phyloP scores from a whole-genome alignment of 306 rosid genomes.

The Abrus precatorius region DNA sequence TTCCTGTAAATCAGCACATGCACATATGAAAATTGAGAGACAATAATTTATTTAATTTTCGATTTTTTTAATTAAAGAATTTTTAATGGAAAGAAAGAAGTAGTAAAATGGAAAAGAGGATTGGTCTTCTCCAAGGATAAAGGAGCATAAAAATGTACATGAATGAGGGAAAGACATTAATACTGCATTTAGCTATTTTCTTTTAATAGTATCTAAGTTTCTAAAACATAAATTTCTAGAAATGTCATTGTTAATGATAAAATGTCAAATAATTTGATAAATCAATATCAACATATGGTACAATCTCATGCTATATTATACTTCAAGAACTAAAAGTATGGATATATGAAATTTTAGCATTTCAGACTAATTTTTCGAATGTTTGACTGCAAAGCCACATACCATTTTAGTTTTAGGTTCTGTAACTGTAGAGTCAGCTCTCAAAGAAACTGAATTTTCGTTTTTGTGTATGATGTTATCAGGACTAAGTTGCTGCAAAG shows the following conservation, averaged over 20 bases:
- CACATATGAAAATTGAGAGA: conserved; percentile 34
- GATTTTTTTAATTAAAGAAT: background rate
- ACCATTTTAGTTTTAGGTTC: conserved; percentile 64
- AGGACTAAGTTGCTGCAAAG: conserved; percentile 59
- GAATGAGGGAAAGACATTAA: conserved; percentile 33
- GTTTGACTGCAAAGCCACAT: conserved; percentile 42
- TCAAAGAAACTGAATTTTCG: conserved; percentile 53
- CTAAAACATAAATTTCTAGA: conserved; percentile 19
- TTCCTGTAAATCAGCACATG: conserved; percentile 61
- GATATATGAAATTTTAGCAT: conserved; percentile 35
- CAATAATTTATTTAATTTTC: background rate
- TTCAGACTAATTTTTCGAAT: conserved; percentile 34
- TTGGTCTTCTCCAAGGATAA: conserved; percentile 28
- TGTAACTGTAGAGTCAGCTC: conserved; percentile 48
- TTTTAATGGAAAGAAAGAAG: conserved; percentile 38
- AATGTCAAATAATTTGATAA: conserved; percentile 20
- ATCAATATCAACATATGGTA: conserved; percentile 16
- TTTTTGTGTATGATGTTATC: conserved; percentile 51
- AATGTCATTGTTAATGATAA: conserved; percentile 13
- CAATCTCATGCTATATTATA: conserved; percentile 16
- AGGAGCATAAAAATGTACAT: conserved; percentile 42
- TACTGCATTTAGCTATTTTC: conserved; percentile 8
- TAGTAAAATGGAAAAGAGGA: conserved; percentile 22
- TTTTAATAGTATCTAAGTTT: conserved; percentile 17
- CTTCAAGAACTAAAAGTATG: conserved; percentile 30